Conservation (phyloP, 1,284 basidiomycete genomes). For the Abortiporus biennis region DNA sequence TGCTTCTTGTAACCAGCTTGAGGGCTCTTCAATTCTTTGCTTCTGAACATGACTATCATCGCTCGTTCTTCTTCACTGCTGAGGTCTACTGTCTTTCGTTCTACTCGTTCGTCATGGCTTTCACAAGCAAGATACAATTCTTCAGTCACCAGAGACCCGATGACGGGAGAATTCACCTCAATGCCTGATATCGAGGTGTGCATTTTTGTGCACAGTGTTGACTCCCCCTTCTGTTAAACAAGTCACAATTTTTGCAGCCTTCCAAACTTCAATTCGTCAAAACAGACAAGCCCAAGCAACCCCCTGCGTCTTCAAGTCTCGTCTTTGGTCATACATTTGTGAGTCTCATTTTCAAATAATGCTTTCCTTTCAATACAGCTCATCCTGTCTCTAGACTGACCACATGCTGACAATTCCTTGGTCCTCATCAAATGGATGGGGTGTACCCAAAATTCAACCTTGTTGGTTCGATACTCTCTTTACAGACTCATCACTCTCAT, state of each 20-base stretch:
- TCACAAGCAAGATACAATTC: conserved; percentile 15
- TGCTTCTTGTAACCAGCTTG: too few species aligned
- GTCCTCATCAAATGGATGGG: conserved; percentile 75
- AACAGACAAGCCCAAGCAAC: conserved; percentile 42
- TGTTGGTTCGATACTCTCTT: conserved; percentile 41
- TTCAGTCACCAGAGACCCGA: conserved; percentile 16
- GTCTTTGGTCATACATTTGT: conserved; percentile 72
- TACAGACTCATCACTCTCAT: background rate
- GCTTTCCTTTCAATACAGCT: background rate
- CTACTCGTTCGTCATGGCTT: background rate
- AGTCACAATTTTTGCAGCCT: conserved; percentile 28
- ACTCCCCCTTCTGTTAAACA: background rate
- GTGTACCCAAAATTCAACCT: conserved; percentile 75
- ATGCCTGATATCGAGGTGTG: conserved; percentile 25
- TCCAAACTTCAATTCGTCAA: conserved; percentile 42
- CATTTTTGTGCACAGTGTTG: background rate
- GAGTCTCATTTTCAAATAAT: conserved; percentile 21
- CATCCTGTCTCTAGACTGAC: conserved; percentile 59
- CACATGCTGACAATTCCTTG: conserved; percentile 91
- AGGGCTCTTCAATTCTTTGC: too few species aligned
- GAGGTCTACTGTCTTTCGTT: too few species aligned
- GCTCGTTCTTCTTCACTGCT: too few species aligned
- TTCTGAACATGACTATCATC: too few species aligned
- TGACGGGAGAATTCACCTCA: conserved; percentile 19
- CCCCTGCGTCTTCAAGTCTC: conserved; percentile 48